Evolutionary conservation across 352 stramenopile species (phyloP).

Genomic region (Phytophthora pistaciae): DNA sequence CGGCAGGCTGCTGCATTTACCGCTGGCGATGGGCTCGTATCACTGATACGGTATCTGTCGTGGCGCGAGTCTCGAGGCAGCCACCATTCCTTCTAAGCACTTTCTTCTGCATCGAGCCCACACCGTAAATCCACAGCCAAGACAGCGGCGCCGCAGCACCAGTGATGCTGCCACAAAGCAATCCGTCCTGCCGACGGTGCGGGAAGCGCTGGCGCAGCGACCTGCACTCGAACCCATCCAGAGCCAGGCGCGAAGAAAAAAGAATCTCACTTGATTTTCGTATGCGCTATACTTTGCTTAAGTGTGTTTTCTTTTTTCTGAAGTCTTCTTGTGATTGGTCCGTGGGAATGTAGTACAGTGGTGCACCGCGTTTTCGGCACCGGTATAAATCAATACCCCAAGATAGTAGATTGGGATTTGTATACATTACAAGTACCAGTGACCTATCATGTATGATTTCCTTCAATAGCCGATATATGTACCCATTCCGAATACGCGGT

Average conservation of each 20-base stretch:
- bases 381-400: too few species aligned
- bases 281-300: not conserved
- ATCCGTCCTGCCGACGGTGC: not conserved
- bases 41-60: too few species aligned
- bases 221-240: not conserved
- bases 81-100: not conserved
- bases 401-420: too few species aligned
- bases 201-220: not conserved
- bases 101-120: too few species aligned
- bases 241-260: not conserved
- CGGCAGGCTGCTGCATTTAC: not conserved
- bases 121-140: not conserved
- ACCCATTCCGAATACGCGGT: too few species aligned
- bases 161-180: not conserved
- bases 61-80: not conserved
- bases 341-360: conserved; percentile 6
- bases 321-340: not conserved
- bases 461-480: too few species aligned
- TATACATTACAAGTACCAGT: too few species aligned
- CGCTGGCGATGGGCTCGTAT: not conserved
- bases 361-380: too few species aligned
- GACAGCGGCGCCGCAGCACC: not conserved
- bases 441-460: too few species aligned
- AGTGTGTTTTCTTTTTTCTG: conserved; percentile 1
- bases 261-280: conserved; percentile 1